Evolutionary conservation across 345 rosid species (phyloP), one percentile per base, ranked within the genome.

Genomic region (Brassica incana): DNA sequence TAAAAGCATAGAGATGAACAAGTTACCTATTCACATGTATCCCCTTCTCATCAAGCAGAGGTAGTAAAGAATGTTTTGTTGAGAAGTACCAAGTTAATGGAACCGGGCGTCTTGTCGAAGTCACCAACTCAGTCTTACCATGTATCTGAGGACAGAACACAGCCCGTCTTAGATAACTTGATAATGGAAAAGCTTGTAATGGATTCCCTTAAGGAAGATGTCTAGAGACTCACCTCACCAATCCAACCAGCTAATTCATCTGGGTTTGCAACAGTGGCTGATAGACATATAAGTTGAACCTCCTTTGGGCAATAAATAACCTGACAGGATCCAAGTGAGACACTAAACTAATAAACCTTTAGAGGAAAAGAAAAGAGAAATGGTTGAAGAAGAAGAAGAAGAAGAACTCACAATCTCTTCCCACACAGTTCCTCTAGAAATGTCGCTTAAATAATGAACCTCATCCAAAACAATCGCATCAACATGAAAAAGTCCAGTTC

Each of bases 221-320:
- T 71, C 68, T 1, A 43, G 30, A 73, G 45, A 45, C 77, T 76
- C 86, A 95, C 99, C 97, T 95, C 92, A 54, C 86, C 83, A 79
- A 95, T 95, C 99, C 97, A 95, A 45, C 99, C 99, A 85, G 92
- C 91, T 71, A 95, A 85, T 85, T 95, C 99, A 76, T 95, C 94
- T 10, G 99, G 88, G 76, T 95, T 95, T 74, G 95, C 97, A 74
- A 91, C 94, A 3, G 99, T 95, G n/a, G 97, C 99, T 72, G 97
- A 95, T 35, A 95, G 78, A 50, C 97, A 92, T 75, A 95, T 91
- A 72, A 95, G 91, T 73, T 92, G 97, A 77, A 95, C 97, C 78
- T 90, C 87, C 78, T 90, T 91, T 0, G 99, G 99, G 71, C 97
- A 91, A 85, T 95, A 95, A 81, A 95, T 95, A 65, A 95, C 90